Base-by-base conservation (phyloP, 805 yeast species). In the Zygosaccharomyces siamensis region DNA sequence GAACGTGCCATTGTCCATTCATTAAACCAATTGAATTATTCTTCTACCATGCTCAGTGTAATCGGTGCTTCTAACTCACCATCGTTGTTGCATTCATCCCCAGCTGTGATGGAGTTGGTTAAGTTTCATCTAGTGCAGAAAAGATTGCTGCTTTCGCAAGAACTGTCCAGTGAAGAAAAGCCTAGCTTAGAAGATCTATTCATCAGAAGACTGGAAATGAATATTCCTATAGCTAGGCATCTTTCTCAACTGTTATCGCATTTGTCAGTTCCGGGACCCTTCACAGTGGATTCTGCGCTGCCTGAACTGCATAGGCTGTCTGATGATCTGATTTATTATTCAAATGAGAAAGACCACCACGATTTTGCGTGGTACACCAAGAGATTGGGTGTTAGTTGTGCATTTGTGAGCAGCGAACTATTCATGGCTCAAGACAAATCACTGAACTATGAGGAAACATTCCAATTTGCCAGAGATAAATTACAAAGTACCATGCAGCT, bases 331-430 rank as follows among this genome's bases (percentile, higher is more conserved):
- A 78, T 87, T 39, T 89, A 69, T 66, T 81, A 79, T 57, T 81
- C 96, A 0, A 93, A 90, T 8, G 97, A 90, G 62, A 78, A 93
- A 18, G 81, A 81, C 55, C 60, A 61, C 41, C 57, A 70, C 16
- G 96, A 89, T 65, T 83, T 86, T 63, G 84, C 88, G 3, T 92
- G 99, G 99, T 92, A 92, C 66, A 73, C 95, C n/a, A 86, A 89
- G 62, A 74, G 99, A 55, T 70, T 84, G 12, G 77, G 86, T 7
- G 63, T 92, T 12, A 77, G 86, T 21, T 74, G 85, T 1, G 76
- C 85, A 2, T 88, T 86, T 64, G 85, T 86, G 2, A 78, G 84
- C 33, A 71, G 85, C 35, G 97, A 92, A 65, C 69, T 88, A 52
- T 88, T 79, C 70, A 85, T 84, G 93, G 71, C 87, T 39, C 83